Evolutionary conservation across 2,329 filamentous ascomycete genomes (phyloP).

Genomic region (Talaromyces albobiverticillius): DNA sequence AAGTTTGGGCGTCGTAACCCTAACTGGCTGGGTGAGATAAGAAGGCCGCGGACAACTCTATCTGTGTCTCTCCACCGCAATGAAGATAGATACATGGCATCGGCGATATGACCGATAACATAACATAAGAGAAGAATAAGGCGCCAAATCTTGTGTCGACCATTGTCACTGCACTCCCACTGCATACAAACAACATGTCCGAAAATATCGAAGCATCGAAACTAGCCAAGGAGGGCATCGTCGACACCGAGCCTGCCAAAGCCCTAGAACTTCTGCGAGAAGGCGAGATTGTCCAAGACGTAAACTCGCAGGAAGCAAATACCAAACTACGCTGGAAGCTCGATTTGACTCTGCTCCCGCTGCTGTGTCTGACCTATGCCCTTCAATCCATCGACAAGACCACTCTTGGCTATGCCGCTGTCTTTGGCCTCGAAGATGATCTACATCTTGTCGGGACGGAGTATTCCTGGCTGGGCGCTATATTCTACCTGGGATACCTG

Average conservation of each 20-base stretch:
- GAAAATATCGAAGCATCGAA: background rate
- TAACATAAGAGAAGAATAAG: too few relatives aligned
- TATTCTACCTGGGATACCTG: constrained; percentile 2
- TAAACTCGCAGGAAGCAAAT: background rate
- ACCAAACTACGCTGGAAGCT: background rate
- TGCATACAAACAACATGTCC: too few relatives aligned
- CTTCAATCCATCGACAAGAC: background rate
- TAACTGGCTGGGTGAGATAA: too few relatives aligned
- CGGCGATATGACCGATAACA: too few relatives aligned
- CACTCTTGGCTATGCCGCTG: background rate
- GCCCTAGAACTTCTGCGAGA: background rate
- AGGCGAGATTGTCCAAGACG: background rate
- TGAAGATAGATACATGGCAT: too few relatives aligned
- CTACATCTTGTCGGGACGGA: background rate
- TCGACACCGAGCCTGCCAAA: background rate
- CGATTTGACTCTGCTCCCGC: background rate
- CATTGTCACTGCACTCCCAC: too few relatives aligned
- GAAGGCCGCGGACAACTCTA: too few relatives aligned
- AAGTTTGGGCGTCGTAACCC: too few relatives aligned
- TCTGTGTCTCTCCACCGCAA: too few relatives aligned
- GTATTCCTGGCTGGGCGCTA: background rate
- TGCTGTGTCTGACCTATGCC: background rate
- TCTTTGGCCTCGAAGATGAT: background rate
- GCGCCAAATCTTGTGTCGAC: too few relatives aligned
- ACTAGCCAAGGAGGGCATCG: background rate